Evolutionary conservation across 1,284 basidiomycete genomes (phyloP), one percentile per base, ranked within the genome.

Genomic region (Coniferiporia sulphurascens): DNA sequence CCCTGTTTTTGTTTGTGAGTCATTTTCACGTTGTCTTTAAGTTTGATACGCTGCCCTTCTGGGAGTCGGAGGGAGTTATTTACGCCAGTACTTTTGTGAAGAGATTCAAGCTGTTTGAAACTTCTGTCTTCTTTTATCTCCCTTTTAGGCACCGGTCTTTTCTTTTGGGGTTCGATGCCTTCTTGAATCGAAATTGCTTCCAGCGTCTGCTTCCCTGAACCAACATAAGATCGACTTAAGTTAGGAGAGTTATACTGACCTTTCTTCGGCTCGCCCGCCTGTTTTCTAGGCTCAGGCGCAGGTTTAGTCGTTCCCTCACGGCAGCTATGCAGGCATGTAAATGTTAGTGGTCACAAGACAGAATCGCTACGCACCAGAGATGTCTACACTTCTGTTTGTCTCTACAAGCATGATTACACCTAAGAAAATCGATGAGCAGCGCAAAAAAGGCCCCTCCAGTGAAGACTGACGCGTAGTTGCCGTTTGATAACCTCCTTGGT

Each of bases 401-500:
- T 67, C 86, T 89, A 76, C 90, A 92, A n/a, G 76, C 61, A 66
- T 92, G 90, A 64, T 89, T 88, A 66, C 90, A 92, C 59, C 89
- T 91, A 55, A n/a, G 48, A 56, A 21, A 53, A 48, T 15, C 9
- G 52, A 56, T 55, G 1, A 61, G 27, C 27, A 35, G 48, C n/a
- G 44, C 9, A 41, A 35, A 61, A 46, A 34, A 13, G 38, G 22
- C 32, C 17, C 1, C 21, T 17, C 15, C 27, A 51, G n/a, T 21
- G 49, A 21, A n/a, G 35, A 58, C 75, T 65, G 65, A 88, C 88
- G 77, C 72, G 61, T 75, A 83, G 57, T 78, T 82, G 6, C 82
- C 82, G 62, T 82, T 81, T 0, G 76, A 66, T 5, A 81, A 70
- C 56, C 66, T 69, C 60, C 64, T 69, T 7, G 58, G 60, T n/a